Conservation (phyloP, 768 basidiomycete species). For the Hericium coralloides region DNA sequence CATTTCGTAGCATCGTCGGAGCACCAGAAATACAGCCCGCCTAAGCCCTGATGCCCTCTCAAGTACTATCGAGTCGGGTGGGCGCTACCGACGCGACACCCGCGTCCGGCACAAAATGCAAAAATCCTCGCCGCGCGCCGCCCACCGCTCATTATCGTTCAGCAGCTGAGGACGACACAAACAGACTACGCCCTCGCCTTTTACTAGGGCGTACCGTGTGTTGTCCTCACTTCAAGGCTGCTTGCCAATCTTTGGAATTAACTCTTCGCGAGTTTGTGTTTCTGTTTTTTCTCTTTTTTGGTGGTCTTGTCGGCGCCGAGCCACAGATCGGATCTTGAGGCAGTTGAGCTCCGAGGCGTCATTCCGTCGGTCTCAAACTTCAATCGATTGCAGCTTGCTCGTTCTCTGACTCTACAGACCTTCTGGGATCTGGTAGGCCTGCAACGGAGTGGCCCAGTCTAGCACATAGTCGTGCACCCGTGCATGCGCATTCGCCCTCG, state of each 20-base stretch:
- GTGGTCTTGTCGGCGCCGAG: not conserved
- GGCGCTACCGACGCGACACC: not conserved
- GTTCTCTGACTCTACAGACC: too few species aligned
- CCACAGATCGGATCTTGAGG: not conserved
- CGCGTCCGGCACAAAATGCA: not conserved
- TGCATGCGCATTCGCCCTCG: constrained; percentile 6
- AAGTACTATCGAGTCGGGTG: too few species aligned
- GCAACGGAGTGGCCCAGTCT: not conserved
- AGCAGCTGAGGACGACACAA: constrained; percentile 9
- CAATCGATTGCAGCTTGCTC: too few species aligned
- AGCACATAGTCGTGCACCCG: not conserved
- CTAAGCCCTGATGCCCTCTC: too few species aligned
- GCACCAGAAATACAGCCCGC: too few species aligned
- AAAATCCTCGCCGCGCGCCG: not conserved
- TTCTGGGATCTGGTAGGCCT: too few species aligned
- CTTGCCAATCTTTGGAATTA: constrained; percentile 10
- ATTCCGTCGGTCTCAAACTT: too few species aligned
- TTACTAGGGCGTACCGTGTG: constrained; percentile 61
- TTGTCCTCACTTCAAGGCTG: constrained; percentile 17
- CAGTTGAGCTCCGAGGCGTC: too few species aligned
- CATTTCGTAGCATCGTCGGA: too few species aligned
- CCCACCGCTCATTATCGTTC: not conserved
- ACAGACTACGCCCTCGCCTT: constrained; percentile 52
- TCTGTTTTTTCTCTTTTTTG: not conserved
- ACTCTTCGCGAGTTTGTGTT: constrained; percentile 12